Evolutionary conservation across 805 yeast genomes (phyloP), one percentile per base, ranked within the genome.

Genomic region (Pichia exigua): DNA sequence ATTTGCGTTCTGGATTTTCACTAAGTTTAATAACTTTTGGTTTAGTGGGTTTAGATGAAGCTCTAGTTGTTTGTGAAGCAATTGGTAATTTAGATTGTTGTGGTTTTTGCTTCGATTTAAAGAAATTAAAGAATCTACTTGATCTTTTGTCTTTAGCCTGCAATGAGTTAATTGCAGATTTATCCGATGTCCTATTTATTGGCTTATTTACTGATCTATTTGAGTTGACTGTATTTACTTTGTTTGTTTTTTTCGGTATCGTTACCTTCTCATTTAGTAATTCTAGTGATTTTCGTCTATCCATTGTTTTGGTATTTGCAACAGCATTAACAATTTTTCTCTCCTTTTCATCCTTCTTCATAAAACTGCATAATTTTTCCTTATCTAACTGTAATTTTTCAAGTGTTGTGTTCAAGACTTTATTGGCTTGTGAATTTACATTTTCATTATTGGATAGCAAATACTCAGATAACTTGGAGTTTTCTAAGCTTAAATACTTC

Each of bases 401-500:
- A 12, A 32, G 20, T 5, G 49, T 12, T 5, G 15, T 21, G 13
- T 48, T 32, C 11, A 50, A 38, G 4, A 41, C 38, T 5, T 42
- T 43, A 10, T 56, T 13, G 3, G 60, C 61, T n/a, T 50, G 46
- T 0, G 48, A 35, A 11, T 62, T 43, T 7, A 65, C 50, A 22
- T 51, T 49, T 1, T 56, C 61, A 56, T 74, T 73, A 11, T 66
- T 56, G 2, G 57, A 48, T 8, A 72, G 52, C 20, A 74, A 57
- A 15, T 57, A 50, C 13, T 57, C 59, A 1, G 62, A 57, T 48
- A 68, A 55, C 3, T 47, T 52, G 4, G 62, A 59, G 53, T 75
- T 74, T 6, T 66, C 67, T 15, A 72, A 61, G 11, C 74, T 65
- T 41, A 71, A 51, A 30, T 61, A 65, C 22, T 66, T 58, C 0